Evolutionary conservation across 331 rosid genomes (phyloP), one percentile per base, ranked within the genome.

Genomic region (Pyrus hybrid): DNA sequence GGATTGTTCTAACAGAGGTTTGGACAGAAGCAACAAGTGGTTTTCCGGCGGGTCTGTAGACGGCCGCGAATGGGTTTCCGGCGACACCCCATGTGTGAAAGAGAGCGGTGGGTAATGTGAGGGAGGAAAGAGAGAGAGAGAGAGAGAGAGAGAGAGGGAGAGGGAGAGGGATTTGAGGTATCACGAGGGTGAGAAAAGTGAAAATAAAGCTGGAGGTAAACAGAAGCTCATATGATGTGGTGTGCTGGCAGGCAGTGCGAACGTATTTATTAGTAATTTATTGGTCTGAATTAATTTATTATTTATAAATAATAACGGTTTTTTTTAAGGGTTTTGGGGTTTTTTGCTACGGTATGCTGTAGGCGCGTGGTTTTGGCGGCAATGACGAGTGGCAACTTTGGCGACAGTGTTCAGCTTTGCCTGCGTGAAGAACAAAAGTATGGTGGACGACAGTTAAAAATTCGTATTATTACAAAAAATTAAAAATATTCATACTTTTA

Each of bases 111-210:
- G 4, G n/a, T 35, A 20, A 13, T 58, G 76, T 25, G 43, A 25
- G 26, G 21, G 20, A 45, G 20, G 76, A 47, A 57, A 29, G 14
- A 25, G 51, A 47, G 28, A 3, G 45, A 37, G 43, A 9, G 43
- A 1, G 43, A 43, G 74, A 66, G 76, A n/a, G n/a, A 47, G 65
- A 29, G 14, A 25, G 51, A 47, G 28, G 28, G 45, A 37, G 43
- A 9, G 43, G 3, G 43, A 43, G 74, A 66, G 76, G 25, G 66
- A 26, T 56, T 2, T 13, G 6, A 79, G 73, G 85, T 13, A 26
- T 87, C 90, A 87, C 90, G 91, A 87, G 93, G 88, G 17, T 9
- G 45, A 17, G 18, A 63, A 57, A 53, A 25, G 70, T 10, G 51
- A 32, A 66, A 35, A 37, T 66, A 83, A 85, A 73, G 88, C 81